Base-by-base conservation (phyloP, 345 rosid genomes). In the Garcia nutans region DNA sequence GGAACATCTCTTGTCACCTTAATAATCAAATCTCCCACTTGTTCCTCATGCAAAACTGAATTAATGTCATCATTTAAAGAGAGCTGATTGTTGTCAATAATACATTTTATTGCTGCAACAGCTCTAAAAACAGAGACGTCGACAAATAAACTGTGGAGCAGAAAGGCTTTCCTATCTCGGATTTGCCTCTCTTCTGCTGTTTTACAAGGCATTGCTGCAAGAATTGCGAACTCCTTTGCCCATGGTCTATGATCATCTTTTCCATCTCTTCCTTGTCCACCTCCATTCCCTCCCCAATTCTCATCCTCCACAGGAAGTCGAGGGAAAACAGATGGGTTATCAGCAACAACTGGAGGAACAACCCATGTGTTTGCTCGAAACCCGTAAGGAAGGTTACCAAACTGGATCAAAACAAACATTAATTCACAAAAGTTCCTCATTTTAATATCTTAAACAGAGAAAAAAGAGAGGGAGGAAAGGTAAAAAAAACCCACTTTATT, bases 291-390 rank as follows among this genome's bases (percentile, higher is more conserved):
- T 55, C 78, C 84, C 84, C 84, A 81, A 45, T 81, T 81, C 68
- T 81, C 84, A 77, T 81, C 84, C 61, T 81, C 84, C 72, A 64
- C 22, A 9, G 84, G 84, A 68, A 81, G 81, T 45, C 78, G 73
- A 15, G 84, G 76, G 56, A 81, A 81, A 69, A 57, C 64, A 69
- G 73, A 81, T n/a, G 75, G 84, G 31, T 37, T 74, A 37, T 81
- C 84, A 73, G 84, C 77, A 81, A 81, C 84, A 63, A 77, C 23
- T 10, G 84, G 81, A 54, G 84, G 84, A 55, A 81, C 84, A 63
- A 81, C 81, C 84, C 84, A 81, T 33, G 84, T 73, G 74, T 81
- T 81, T 58, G 84, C 74, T 15, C 84, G 84, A 56, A 81, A 81
- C 24, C 84, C 84, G 70, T 81, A 81, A 62, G 84, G 84, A 49